These are phyloP conservation scores for Acer saccharum DNA, from an alignment of 345 rosid genomes.

Conservation along the genomic window DNA sequence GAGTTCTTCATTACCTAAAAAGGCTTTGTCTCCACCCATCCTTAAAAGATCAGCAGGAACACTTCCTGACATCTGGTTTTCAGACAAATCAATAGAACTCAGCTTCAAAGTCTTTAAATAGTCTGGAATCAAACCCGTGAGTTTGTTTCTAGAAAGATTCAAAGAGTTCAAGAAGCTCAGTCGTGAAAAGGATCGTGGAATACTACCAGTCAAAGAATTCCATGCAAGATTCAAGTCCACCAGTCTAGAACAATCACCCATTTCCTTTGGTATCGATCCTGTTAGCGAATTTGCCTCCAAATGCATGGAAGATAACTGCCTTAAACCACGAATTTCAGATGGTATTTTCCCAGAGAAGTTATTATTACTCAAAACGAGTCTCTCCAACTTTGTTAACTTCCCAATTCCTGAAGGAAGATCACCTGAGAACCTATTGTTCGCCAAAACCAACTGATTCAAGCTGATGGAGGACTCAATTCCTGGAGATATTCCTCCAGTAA, in stretches of 20 bases:
- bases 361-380: conserved; percentile 58
- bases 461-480: conserved; percentile 46
- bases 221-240: conserved; percentile 80
- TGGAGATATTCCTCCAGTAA: conserved; percentile 63
- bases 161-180: conserved; percentile 67
- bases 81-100: conserved; percentile 77
- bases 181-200: conserved; percentile 46
- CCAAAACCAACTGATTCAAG: conserved; percentile 55
- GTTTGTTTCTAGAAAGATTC: conserved; percentile 71
- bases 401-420: conserved; percentile 66
- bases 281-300: conserved; percentile 64
- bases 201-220: conserved; percentile 61
- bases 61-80: conserved; percentile 63
- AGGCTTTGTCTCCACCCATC: conserved; percentile 67
- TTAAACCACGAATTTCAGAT: conserved; percentile 48
- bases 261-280: conserved; percentile 58
- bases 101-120: conserved; percentile 60
- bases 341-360: conserved; percentile 64
- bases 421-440: conserved; percentile 71
- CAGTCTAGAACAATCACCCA: conserved; percentile 52
- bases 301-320: conserved; percentile 65
- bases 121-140: conserved; percentile 61
- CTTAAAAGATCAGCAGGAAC: conserved; percentile 62
- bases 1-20: conserved; percentile 54
- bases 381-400: conserved; percentile 53